Base-by-base conservation (phyloP, 768 basidiomycete species). In the Suillus clintonianus region DNA sequence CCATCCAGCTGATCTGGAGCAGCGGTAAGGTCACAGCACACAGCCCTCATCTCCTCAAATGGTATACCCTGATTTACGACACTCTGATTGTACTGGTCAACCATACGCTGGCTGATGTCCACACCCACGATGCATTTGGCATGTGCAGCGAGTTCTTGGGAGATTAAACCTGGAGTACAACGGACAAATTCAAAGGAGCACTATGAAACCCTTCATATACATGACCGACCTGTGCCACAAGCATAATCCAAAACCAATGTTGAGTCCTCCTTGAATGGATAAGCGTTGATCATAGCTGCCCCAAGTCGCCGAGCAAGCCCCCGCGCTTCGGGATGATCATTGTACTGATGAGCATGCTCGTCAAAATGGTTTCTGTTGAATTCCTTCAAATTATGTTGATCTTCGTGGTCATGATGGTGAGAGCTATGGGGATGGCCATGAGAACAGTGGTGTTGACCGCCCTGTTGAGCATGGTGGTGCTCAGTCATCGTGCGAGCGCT, bases 171-270 rank as follows among this genome's bases (percentile, higher is more conserved):
- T 92, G 45, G 1, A 24, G 22, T 14, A 42, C 5, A 27, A 17
- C 14, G 24, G 34, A 48, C 9, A 7, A 15, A 14, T 27, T 63
- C n/a, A 22, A 41, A 36, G 22, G 36, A 42, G 27, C 32, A 24
- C 63, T 37, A 32, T 11, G 3, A 39, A 41, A 4, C 43, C 9
- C 13, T 34, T 43, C 24, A 54, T 30, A 34, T 13, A 1, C 14
- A 15, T 41, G 41, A 68, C 77, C 42, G 62, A 88, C 89, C 91
- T 64, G 84, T 84, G 14, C 90, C 90, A 71, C 91, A 92, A 5
- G 91, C 91, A 69, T 84, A 92, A 67, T 92, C 91, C 82, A 93
- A 79, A 19, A 89, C 79, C 7, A 74, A 78, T 6, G 90, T 91
- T 7, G 67, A 69, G 34, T 85, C 80, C 50, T 84, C 83, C 60